A percentile compares a stretch with the other conserved stretches of the same genome.
phyloP scores from a whole-genome alignment of 148 eudicot species.

The Camellia sinensis region DNA sequence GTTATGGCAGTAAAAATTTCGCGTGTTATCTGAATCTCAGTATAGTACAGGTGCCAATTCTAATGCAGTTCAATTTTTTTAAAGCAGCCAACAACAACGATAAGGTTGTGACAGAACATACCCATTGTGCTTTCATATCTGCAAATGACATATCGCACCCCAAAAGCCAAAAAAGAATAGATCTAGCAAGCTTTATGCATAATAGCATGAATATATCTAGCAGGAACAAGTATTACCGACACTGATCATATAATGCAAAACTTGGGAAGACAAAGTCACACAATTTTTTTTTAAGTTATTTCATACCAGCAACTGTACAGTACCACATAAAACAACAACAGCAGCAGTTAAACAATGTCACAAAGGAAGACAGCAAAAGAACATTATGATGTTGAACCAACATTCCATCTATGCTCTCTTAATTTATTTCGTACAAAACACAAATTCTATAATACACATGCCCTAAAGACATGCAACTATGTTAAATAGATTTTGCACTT shows the following conservation, averaged over 20 bases:
- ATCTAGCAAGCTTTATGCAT: conserved; percentile 1
- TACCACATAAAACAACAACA: background rate
- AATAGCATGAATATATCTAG: conserved; percentile 1
- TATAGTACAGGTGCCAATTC: background rate
- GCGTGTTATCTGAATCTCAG: background rate
- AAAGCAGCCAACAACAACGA: background rate
- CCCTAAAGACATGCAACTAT: background rate
- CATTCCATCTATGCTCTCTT: background rate
- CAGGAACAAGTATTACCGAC: background rate
- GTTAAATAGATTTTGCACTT: background rate
- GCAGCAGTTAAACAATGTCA: background rate
- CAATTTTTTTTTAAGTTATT: background rate
- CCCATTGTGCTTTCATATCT: background rate
- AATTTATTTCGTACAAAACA: background rate
- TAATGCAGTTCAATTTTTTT: background rate
- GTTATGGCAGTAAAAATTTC: background rate
- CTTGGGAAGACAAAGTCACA: background rate
- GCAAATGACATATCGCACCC: too few relatives aligned
- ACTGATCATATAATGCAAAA: background rate
- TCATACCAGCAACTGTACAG: background rate
- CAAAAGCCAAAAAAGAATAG: background rate
- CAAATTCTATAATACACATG: background rate
- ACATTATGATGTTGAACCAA: background rate
- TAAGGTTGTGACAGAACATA: background rate
- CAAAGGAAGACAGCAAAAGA: too few relatives aligned